A percentile compares a stretch with the other conserved stretches of the same genome.
These are phyloP conservation scores for Oryza australiensis DNA, from an alignment of 176 grass and related monocot genomes.

Conservation along the genomic window DNA sequence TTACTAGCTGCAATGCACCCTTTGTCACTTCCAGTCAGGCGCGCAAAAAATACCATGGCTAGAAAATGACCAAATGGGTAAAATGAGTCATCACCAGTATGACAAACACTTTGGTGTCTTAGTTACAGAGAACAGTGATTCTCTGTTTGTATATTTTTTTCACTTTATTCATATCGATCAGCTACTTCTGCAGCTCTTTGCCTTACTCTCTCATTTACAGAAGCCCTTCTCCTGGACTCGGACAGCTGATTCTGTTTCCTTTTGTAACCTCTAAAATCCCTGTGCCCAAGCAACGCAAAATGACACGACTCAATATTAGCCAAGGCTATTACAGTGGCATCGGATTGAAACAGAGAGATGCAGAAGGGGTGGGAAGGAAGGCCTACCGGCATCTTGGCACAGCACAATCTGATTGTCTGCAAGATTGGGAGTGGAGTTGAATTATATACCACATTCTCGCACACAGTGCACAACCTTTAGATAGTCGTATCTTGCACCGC, in stretches of 20 bases:
- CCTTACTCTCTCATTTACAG: constrained; percentile 89
- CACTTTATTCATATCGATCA: constrained; percentile 12
- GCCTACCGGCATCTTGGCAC: constrained; percentile 78
- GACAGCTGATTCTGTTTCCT: constrained; percentile 58
- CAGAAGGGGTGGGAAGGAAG: not conserved
- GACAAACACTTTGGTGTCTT: not conserved
- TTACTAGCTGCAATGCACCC: not conserved
- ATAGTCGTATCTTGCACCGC: constrained; percentile 32
- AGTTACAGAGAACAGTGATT: not conserved
- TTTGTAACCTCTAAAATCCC: constrained; percentile 52
- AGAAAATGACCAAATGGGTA: not conserved
- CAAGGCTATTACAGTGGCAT: not conserved
- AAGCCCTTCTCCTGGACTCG: constrained; percentile 72
- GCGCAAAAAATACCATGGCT: not conserved
- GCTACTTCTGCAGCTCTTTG: constrained; percentile 61
- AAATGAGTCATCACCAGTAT: not conserved
- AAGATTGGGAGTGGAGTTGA: constrained; percentile 57
- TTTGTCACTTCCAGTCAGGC: not conserved
- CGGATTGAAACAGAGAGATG: not conserved
- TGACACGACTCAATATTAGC: not conserved
- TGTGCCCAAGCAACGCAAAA: not conserved
- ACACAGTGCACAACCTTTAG: constrained; percentile 54
- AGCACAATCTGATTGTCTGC: constrained; percentile 62
- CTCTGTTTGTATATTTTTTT: not conserved
- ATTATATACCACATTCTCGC: constrained; percentile 53